These are phyloP conservation scores for Ceratonia siliqua DNA, from an alignment of 306 rosid genomes.

Conservation along the genomic window DNA sequence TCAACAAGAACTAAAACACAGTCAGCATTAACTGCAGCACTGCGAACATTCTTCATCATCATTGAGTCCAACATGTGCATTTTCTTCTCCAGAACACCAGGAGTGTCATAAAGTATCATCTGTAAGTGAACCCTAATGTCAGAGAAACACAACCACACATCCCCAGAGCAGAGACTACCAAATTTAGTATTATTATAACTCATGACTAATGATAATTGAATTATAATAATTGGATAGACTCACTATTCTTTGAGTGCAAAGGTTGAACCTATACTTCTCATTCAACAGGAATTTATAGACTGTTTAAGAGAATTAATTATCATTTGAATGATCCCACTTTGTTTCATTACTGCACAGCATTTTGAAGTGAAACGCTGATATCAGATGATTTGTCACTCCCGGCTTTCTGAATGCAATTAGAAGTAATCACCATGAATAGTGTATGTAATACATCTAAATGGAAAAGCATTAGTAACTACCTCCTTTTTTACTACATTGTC, in stretches of 20 bases:
- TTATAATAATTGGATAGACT: neutral
- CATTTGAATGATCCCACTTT: conserved; percentile 16
- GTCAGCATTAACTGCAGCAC: conserved; percentile 83
- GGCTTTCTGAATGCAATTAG: neutral
- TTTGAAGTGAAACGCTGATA: conserved; percentile 21
- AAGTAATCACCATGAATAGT: neutral
- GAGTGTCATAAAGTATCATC: conserved; percentile 95
- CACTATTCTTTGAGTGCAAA: neutral
- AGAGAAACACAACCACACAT: conserved; percentile 19
- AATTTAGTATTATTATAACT: neutral
- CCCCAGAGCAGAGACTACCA: neutral
- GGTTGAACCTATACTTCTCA: neutral
- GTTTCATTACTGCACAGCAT: neutral
- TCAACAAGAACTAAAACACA: conserved; percentile 95
- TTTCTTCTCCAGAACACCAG: conserved; percentile 90
- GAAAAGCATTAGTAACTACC: neutral
- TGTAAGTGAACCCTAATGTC: conserved; percentile 45
- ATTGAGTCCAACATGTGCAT: conserved; percentile 90
- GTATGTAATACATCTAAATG: neutral
- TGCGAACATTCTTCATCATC: conserved; percentile 99
- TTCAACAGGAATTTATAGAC: neutral
- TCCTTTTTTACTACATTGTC: neutral
- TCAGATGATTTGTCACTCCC: conserved; percentile 2
- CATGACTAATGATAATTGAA: conserved; percentile 8
- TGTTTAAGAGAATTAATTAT: conserved; percentile 5